Percentiles rank a stretch among this genome's conserved stretches.
Evolutionary conservation across 1,284 basidiomycete genomes (phyloP).

Genomic region (Tausonia pullulans): DNA sequence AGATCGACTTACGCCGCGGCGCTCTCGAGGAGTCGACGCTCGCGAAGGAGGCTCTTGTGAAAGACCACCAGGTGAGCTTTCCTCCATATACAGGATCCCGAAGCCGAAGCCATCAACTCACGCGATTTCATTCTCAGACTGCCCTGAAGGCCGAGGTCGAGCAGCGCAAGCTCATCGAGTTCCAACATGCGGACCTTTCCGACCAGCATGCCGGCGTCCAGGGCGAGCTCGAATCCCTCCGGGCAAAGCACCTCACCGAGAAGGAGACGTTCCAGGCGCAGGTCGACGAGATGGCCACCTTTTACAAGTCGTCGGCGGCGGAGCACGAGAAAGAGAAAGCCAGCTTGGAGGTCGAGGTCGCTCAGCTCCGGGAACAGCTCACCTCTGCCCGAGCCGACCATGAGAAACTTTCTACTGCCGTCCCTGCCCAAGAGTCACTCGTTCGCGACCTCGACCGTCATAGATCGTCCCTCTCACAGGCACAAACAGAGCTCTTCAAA

Average conservation of each 20-base stretch:
- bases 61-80: neutral
- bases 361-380: neutral
- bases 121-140: neutral
- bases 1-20: neutral
- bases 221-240: slow-evolving; percentile 39
- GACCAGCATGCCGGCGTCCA: slow-evolving; percentile 35
- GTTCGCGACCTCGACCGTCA: slow-evolving; percentile 62
- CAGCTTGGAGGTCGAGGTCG: slow-evolving; percentile 1
- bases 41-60: neutral
- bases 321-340: neutral
- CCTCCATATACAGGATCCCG: no score
- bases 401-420: slow-evolving; percentile 16
- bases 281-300: slow-evolving; percentile 40
- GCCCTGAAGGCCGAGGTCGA: neutral
- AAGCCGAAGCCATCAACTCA: no score
- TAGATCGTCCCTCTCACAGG: slow-evolving; percentile 57
- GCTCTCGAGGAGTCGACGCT: neutral
- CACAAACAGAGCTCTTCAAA: slow-evolving; percentile 52
- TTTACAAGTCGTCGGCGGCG: no score
- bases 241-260: slow-evolving; percentile 46
- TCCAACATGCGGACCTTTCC: slow-evolving; percentile 35
- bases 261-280: slow-evolving; percentile 47
- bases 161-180: neutral
- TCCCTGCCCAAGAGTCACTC: slow-evolving; percentile 54
- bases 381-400: neutral